These are phyloP conservation scores for Tricholomella constricta DNA, from an alignment of 768 basidiomycete genomes.

Conservation along the genomic window DNA sequence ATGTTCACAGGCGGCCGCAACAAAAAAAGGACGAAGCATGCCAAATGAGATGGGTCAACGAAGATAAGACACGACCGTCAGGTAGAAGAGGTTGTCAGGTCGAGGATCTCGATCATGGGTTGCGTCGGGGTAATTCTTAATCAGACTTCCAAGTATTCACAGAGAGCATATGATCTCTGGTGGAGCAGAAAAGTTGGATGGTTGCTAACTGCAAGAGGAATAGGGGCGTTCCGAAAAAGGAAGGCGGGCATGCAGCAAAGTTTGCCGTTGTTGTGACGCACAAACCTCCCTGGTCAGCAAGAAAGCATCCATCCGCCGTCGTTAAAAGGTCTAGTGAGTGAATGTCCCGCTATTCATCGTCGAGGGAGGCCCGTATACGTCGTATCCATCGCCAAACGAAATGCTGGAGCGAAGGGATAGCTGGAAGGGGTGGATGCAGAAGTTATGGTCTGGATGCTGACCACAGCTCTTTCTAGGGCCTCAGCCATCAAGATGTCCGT, in stretches of 20 bases:
- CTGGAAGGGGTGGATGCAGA: constrained; percentile 59
- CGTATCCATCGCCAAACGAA: constrained; percentile 24
- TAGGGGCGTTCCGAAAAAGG: constrained; percentile 22
- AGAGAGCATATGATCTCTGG: not conserved
- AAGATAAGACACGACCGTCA: not conserved
- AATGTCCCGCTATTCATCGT: constrained; percentile 32
- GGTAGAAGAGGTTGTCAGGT: no score
- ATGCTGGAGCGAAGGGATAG: constrained; percentile 24
- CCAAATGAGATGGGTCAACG: not conserved
- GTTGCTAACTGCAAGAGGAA: no score
- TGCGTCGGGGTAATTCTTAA: not conserved
- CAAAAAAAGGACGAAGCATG: not conserved
- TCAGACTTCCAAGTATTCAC: not conserved
- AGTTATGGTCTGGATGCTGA: constrained; percentile 48
- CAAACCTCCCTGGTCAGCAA: constrained; percentile 30
- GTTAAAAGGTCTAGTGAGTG: constrained; percentile 73
- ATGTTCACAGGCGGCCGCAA: not conserved
- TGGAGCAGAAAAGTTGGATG: no score
- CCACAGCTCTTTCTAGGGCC: constrained; percentile 36
- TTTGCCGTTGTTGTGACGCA: constrained; percentile 36
- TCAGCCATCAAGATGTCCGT: constrained; percentile 67
- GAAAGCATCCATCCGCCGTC: constrained; percentile 44
- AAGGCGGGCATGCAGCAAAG: constrained; percentile 12
- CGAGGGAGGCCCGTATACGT: constrained; percentile 24
- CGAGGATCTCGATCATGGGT: not conserved